Evolutionary conservation across 2,329 filamentous ascomycete genomes (phyloP).

Genomic region (Monosporascus sp.): DNA sequence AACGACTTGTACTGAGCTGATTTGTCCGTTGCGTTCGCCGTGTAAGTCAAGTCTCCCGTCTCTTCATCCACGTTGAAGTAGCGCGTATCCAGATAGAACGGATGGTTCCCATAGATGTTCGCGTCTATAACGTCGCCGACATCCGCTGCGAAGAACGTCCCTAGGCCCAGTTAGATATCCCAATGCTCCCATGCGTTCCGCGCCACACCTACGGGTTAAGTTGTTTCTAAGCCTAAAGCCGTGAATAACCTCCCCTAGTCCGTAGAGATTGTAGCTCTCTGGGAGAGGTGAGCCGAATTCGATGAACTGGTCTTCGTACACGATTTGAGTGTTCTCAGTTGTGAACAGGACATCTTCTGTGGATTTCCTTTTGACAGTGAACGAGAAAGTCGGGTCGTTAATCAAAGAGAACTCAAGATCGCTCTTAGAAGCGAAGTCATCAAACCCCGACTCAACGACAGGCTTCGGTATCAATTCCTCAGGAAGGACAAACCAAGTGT

Average conservation of each 20-base stretch:
- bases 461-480: conserved; percentile 59
- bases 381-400: conserved; percentile 60
- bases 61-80: conserved; percentile 57
- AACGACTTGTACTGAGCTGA: conserved; percentile 57
- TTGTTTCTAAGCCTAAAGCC: conserved; percentile 68
- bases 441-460: conserved; percentile 31
- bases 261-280: conserved; percentile 70
- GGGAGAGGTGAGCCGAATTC: conserved; percentile 65
- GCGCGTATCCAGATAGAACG: conserved; percentile 74
- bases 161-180: conserved; percentile 14
- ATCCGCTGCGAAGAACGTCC: conserved; percentile 59
- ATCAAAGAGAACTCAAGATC: conserved; percentile 50
- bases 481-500: conserved; percentile 62
- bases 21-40: conserved; percentile 48
- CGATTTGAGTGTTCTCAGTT: conserved; percentile 57
- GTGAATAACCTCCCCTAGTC: conserved; percentile 69
- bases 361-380: conserved; percentile 55
- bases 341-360: conserved; percentile 64
- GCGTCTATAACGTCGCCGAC: conserved; percentile 58
- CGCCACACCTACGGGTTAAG: conserved; percentile 48
- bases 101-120: conserved; percentile 73
- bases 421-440: conserved; percentile 44
- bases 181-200: no score
- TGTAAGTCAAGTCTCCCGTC: conserved; percentile 45
- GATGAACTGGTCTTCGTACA: conserved; percentile 75